Conservation (phyloP, 768 basidiomycete genomes). For the Calvatia gigantea region DNA sequence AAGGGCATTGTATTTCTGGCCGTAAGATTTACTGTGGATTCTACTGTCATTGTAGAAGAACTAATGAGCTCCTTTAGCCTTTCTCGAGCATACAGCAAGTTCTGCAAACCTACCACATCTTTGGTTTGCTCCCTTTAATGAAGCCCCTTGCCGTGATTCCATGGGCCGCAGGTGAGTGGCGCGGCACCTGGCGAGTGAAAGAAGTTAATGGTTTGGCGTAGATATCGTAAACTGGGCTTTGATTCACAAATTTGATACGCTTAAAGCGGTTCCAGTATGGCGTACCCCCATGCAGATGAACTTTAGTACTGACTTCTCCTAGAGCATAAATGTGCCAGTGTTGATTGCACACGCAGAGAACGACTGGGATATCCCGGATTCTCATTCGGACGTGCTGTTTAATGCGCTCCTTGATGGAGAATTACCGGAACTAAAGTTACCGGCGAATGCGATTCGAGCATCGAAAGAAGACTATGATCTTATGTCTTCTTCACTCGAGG, state of each 20-base stretch:
- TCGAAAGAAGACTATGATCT: constrained; percentile 40
- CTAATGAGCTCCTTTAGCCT: constrained; percentile 29
- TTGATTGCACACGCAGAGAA: constrained; percentile 76
- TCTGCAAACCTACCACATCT: constrained; percentile 65
- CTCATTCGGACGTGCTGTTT: constrained; percentile 74
- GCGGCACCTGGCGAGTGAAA: neutral
- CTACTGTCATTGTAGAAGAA: constrained; percentile 32
- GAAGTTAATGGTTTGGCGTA: constrained; percentile 24
- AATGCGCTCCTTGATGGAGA: constrained; percentile 63
- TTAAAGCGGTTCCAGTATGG: constrained; percentile 58
- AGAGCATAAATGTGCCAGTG: constrained; percentile 67
- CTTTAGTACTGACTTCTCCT: constrained; percentile 20
- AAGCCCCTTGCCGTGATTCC: constrained; percentile 70
- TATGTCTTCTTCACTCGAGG: constrained; percentile 34
- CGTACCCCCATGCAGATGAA: neutral
- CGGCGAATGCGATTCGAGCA: constrained; percentile 22
- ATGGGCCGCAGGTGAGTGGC: constrained; percentile 53
- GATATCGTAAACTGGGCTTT: constrained; percentile 49
- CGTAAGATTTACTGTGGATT: constrained; percentile 27
- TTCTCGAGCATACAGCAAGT: constrained; percentile 62
- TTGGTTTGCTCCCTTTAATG: constrained; percentile 68
- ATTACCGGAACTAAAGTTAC: constrained; percentile 43
- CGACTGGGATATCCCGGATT: constrained; percentile 75
- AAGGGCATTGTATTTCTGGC: constrained; percentile 50
- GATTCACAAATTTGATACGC: constrained; percentile 57